Base-by-base conservation (phyloP, 805 yeast species). In the Lachancea mirantina region DNA sequence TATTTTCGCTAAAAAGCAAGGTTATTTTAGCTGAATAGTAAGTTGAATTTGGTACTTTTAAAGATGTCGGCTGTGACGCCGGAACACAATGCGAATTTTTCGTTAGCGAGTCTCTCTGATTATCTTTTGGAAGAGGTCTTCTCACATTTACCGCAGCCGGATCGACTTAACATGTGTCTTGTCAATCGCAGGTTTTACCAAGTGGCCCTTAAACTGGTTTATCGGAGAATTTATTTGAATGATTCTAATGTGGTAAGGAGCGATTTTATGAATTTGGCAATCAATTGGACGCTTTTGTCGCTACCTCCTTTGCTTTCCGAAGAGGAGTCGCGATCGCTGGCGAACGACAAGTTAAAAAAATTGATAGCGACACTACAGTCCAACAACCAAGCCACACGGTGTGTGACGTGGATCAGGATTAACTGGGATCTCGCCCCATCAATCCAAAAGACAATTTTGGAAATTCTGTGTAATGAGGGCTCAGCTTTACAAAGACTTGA, bases 351-450 rank as follows among this genome's bases (percentile, higher is more conserved):
- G 26, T 36, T 64, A 14, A 16, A 19, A 10, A 34, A 39, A 22
- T 41, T 64, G 11, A 45, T 62, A 2, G 23, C 46, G 8, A 43
- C 64, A 0, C 34, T 63, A 4, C 26, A 40, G 8, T 39, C 45
- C 16, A 56, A 55, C 30, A 7, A 17, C 6, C 37, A 40, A 1
- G 48, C 52, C 8, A 25, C 52, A 16, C 45, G 51, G 11, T 40
- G 54, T 15, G 54, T 65, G 4, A 51, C 50, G 19, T 64, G 67
- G 56, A 54, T 65, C 3, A 43, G 70, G 33, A 50, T 65, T 23
- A 65, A 64, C 39, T 65, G 70, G 70, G 70, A 65, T 45, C 42
- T 64, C 18, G 58, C 59, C 32, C 34, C 58, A 1, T 26, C 24
- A 1, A 33, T 52, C 9, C 69, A 64, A 39, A 48, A 36, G 26